Base-by-base conservation (phyloP, 306 rosid species). In the Prunus mira region DNA sequence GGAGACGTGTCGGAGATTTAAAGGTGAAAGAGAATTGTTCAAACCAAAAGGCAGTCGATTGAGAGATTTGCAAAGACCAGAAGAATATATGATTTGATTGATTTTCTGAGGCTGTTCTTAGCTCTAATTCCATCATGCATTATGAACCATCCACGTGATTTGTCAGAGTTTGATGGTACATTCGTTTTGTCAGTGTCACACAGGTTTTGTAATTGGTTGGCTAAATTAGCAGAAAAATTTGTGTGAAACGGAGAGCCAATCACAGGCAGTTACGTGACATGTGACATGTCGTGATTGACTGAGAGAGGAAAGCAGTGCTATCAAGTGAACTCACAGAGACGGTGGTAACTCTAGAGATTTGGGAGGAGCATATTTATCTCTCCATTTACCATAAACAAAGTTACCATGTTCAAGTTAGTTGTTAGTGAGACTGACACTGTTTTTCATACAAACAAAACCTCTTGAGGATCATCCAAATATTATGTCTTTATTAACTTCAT, bases 1-100 rank as follows among this genome's bases (percentile, higher is more conserved):
- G 30, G 70, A 41, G 75, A 87, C 88, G 90, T 81, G 86, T 84
- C 77, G 18, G 82, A 69, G 65, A 68, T 50, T 82, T 77, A 19
- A 47, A 81, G 84, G 83, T 64, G 24, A 19, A 41, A 19, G 10
- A 63, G 88, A 87, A 79, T 67, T 69, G 58, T 84, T 84, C 87
- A 69, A 69, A 78, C 45, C 14, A 30, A 71, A 6, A 7, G 18
- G 18, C 12, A 12, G 38, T 25, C 24, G 28, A 20, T 24, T n/a
- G 10, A 12, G 38, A 60, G 65, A 25, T 12, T 25, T 60, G 65
- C 32, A 60, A 60, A 5, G 25, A 27, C 6, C 12, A 60, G 24
- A 60, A 4, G 5, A 60, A 4, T 46, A 43, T 14, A 43, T 3
- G n/a, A 58, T 73, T 73, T 6, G 43, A 38, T 7, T 73, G 68